Evolutionary conservation across 805 yeast genomes (phyloP).

Genomic region (Zygosaccharomyces kombuchaensis): DNA sequence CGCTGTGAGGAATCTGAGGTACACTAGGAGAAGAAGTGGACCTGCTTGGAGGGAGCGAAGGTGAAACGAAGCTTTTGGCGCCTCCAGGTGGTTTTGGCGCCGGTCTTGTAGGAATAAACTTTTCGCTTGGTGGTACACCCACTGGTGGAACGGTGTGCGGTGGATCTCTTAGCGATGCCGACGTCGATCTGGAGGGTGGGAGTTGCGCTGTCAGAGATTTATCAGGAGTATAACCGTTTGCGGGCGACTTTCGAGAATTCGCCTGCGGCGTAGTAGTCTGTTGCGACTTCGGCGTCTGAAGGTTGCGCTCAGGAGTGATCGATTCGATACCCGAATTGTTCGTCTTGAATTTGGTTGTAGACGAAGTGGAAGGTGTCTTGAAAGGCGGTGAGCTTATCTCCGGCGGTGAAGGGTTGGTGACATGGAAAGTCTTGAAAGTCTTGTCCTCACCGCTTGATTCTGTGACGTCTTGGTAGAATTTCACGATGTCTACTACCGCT

Average conservation of each 20-base stretch:
- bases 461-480: constrained; percentile 67
- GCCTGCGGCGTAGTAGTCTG: constrained; percentile 12
- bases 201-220: not conserved
- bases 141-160: not conserved
- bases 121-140: constrained; percentile 25
- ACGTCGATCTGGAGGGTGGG: not conserved
- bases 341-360: constrained; percentile 15
- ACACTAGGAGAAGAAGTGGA: constrained; percentile 5
- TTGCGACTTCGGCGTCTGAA: constrained; percentile 19
- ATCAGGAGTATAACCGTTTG: constrained; percentile 1
- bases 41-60: constrained; percentile 4
- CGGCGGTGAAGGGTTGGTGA: constrained; percentile 24
- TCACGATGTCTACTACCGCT: constrained; percentile 88
- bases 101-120: constrained; percentile 61
- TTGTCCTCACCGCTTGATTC: constrained; percentile 40
- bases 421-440: constrained; percentile 38
- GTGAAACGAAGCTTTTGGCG: constrained; percentile 2
- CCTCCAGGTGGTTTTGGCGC: constrained; percentile 56
- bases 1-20: constrained; percentile 8
- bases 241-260: constrained; percentile 7
- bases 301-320: constrained; percentile 21
- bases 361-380: constrained; percentile 32
- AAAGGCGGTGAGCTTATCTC: constrained; percentile 30
- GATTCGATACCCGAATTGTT: constrained; percentile 24
- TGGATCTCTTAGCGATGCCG: not conserved